Percentiles rank a stretch among this genome's conserved stretches.
Conservation (phyloP, 257 asterid genomes). For the Fraxinus excelsior region DNA sequence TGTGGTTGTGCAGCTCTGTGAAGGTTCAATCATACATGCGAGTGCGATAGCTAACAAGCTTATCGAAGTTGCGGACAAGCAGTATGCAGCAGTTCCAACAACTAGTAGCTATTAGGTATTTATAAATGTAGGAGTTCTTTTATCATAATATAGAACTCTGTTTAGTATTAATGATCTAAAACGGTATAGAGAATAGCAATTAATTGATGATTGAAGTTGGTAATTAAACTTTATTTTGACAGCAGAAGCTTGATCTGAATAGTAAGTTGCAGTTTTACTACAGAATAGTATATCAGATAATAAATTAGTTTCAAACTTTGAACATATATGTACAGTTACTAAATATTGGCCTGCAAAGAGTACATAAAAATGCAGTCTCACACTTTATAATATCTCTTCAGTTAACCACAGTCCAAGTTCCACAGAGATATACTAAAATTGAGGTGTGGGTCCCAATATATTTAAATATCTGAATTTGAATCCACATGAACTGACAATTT, state of each 20-base stretch:
- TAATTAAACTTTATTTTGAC: background rate
- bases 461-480: background rate
- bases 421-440: background rate
- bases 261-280: background rate
- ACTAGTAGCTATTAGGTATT: constrained; percentile 55
- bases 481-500: background rate
- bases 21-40: constrained; percentile 83
- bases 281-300: too few species aligned
- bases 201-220: too few species aligned
- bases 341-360: background rate
- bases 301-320: background rate
- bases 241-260: background rate
- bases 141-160: too few species aligned
- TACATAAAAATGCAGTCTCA: background rate
- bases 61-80: constrained; percentile 76
- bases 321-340: background rate
- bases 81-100: constrained; percentile 63
- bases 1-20: constrained; percentile 64
- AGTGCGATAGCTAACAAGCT: constrained; percentile 88
- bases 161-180: too few species aligned
- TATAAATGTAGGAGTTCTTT: background rate
- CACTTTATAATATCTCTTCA: background rate
- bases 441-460: too few species aligned
- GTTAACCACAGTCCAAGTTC: background rate
- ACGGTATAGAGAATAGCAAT: background rate